These are phyloP conservation scores for Globisporangium cylindrosporum DNA, from an alignment of 352 stramenopile species.

Conservation along the genomic window DNA sequence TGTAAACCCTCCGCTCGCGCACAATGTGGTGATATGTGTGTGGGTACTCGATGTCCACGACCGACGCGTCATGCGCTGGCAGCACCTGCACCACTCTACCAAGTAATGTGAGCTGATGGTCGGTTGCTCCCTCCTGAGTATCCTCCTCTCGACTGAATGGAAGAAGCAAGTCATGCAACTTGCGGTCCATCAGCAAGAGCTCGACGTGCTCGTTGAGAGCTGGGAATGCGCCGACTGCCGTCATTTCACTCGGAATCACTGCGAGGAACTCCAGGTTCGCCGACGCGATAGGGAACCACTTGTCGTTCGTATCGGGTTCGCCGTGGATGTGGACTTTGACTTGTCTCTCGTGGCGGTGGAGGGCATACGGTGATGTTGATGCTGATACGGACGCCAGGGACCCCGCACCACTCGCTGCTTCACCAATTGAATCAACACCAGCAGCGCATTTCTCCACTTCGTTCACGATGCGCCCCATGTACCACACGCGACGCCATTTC, in stretches of 20 bases:
- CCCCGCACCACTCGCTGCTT: neutral
- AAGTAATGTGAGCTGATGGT: conserved; percentile 17
- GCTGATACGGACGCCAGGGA: neutral
- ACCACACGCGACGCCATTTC: conserved; percentile 43
- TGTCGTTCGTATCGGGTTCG: conserved; percentile 40
- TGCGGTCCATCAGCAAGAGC: conserved; percentile 33
- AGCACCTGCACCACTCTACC: conserved; percentile 41
- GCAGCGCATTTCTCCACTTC: neutral
- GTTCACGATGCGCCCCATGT: conserved; percentile 40
- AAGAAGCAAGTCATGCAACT: conserved; percentile 16
- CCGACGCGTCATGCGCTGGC: conserved; percentile 39
- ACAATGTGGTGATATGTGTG: conserved; percentile 18
- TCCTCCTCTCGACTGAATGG: neutral
- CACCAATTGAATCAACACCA: neutral
- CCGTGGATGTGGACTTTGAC: conserved; percentile 41
- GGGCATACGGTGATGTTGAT: neutral
- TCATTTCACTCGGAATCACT: conserved; percentile 21
- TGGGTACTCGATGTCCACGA: conserved; percentile 49
- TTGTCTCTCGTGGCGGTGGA: neutral
- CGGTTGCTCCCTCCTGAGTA: too few species aligned
- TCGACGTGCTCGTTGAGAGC: conserved; percentile 32
- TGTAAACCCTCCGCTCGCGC: conserved; percentile 28
- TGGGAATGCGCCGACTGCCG: conserved; percentile 40
- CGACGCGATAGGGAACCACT: conserved; percentile 31
- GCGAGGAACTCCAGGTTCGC: conserved; percentile 29